phyloP scores from a whole-genome alignment of 768 basidiomycete species.

The Psilocybe azurescens region DNA sequence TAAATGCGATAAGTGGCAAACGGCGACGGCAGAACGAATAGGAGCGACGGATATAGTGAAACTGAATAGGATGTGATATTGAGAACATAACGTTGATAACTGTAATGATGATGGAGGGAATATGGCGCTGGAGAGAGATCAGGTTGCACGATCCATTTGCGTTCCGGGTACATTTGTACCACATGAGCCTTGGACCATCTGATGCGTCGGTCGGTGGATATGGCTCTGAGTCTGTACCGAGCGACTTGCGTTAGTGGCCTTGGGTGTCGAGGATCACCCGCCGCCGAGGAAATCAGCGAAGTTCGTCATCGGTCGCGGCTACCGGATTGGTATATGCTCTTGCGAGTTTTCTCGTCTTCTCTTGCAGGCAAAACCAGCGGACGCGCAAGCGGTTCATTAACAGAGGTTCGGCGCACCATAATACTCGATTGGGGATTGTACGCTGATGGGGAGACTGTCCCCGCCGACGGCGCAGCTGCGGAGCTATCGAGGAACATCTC shows the following conservation, averaged over 20 bases:
- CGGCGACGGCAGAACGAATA: conserved; percentile 12
- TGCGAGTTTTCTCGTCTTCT: conserved; percentile 37
- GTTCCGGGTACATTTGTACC: conserved; percentile 13
- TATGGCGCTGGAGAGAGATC: conserved; percentile 11
- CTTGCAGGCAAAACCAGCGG: conserved; percentile 31
- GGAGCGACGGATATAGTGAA: conserved; percentile 16
- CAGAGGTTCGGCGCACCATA: neutral
- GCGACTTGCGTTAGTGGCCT: conserved; percentile 10
- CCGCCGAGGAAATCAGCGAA: neutral
- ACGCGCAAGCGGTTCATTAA: conserved; percentile 16
- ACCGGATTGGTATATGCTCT: conserved; percentile 26
- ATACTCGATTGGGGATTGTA: conserved; percentile 35
- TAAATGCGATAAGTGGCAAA: conserved; percentile 6
- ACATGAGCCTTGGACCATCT: conserved; percentile 22
- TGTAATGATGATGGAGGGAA: conserved; percentile 10
- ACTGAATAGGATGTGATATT: conserved; percentile 3
- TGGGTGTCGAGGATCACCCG: neutral
- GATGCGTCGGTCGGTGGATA: conserved; percentile 17
- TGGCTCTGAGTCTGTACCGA: conserved; percentile 6
- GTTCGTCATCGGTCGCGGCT: conserved; percentile 28
- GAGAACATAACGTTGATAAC: conserved; percentile 1
- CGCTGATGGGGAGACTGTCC: conserved; percentile 20
- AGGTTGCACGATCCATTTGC: neutral
- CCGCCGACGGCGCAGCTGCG: conserved; percentile 12
- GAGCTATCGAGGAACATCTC: conserved; percentile 33